Conservation (phyloP, 2,329 filamentous ascomycete species). For the Pseudogymnoascus verrucosus region DNA sequence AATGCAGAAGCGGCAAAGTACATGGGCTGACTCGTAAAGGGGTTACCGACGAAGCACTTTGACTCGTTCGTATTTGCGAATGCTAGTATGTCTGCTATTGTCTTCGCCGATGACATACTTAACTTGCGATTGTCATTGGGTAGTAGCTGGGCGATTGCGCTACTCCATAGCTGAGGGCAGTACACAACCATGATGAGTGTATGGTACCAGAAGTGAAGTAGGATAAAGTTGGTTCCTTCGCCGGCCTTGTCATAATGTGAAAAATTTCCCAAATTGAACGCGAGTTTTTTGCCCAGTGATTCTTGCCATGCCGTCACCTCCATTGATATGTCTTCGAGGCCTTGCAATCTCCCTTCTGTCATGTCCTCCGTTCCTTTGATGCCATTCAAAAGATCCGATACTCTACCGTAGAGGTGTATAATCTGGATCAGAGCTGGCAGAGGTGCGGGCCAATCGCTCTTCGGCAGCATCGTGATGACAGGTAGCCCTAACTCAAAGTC, state of each 20-base stretch:
- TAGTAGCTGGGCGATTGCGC: constrained; percentile 61
- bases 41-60: constrained; percentile 79
- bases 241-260: constrained; percentile 73
- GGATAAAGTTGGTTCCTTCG: constrained; percentile 78
- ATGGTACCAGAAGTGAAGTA: constrained; percentile 84
- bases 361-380: constrained; percentile 67
- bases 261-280: constrained; percentile 82
- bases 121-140: constrained; percentile 66
- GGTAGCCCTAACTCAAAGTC: constrained; percentile 76
- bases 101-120: constrained; percentile 55
- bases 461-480: constrained; percentile 39
- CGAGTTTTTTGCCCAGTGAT: constrained; percentile 62
- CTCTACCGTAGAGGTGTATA: constrained; percentile 76
- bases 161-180: constrained; percentile 72
- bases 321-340: constrained; percentile 68
- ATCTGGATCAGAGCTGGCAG: constrained; percentile 77
- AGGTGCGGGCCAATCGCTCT: constrained; percentile 64
- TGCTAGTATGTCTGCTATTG: constrained; percentile 79
- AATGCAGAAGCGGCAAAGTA: constrained; percentile 89
- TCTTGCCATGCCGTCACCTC: constrained; percentile 68
- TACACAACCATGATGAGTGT: constrained; percentile 78
- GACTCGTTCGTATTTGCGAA: constrained; percentile 81
- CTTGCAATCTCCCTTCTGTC: constrained; percentile 63
- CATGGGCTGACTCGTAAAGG: constrained; percentile 83
- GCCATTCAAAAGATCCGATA: constrained; percentile 77